phyloP scores from a whole-genome alignment of 129 eudicot species.

The Flaveria trinervia region DNA sequence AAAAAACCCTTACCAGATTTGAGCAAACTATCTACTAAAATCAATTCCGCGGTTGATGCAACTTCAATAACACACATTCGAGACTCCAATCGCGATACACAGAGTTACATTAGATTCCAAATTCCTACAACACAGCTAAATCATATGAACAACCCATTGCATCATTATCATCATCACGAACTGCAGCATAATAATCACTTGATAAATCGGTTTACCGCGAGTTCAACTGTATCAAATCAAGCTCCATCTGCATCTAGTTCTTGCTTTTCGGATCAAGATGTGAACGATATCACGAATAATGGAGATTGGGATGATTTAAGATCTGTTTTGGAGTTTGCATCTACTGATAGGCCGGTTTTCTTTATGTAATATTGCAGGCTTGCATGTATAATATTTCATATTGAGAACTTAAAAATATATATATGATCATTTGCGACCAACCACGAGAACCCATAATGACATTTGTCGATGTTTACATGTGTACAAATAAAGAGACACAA shows the following conservation, averaged over 20 bases:
- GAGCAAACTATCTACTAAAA: slow-evolving; percentile 38
- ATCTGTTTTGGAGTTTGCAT: slow-evolving; percentile 53
- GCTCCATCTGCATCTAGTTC: slow-evolving; percentile 42
- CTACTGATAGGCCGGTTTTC: slow-evolving; percentile 25
- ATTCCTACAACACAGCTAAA: slow-evolving; percentile 25
- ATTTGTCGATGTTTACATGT: background rate
- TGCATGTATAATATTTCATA: background rate
- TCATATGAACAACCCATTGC: slow-evolving; percentile 11
- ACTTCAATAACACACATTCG: slow-evolving; percentile 40
- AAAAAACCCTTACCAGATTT: slow-evolving; percentile 57
- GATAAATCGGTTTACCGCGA: background rate
- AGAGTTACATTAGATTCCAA: slow-evolving; percentile 51
- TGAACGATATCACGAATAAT: slow-evolving; percentile 45
- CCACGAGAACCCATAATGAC: background rate
- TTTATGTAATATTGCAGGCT: slow-evolving; percentile 17
- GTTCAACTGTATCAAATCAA: background rate
- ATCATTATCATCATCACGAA: background rate
- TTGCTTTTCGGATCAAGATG: slow-evolving; percentile 39
- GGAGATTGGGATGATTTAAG: slow-evolving; percentile 75
- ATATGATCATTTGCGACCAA: background rate
- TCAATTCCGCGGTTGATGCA: slow-evolving; percentile 14
- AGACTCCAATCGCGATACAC: slow-evolving; percentile 47
- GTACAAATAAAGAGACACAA: background rate
- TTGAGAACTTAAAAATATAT: background rate
- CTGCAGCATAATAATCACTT: background rate